Evolutionary conservation across 164 flowering plant genomes (phyloP).

Genomic region (Macadamia tetraphylla): DNA sequence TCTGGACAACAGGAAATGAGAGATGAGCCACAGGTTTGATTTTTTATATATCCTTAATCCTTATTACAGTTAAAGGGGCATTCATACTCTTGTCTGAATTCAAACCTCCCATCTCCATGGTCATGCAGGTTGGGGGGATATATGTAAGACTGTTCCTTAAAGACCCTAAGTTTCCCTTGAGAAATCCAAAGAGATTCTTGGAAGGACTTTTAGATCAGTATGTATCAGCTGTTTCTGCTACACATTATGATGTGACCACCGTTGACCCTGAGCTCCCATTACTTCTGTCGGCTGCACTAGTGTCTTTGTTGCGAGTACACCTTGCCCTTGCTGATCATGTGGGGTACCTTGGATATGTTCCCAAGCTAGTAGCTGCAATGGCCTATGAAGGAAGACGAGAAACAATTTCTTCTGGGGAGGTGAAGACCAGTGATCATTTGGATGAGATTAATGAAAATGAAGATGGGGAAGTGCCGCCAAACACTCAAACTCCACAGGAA

Average conservation of each 20-base stretch:
- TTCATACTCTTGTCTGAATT: neutral
- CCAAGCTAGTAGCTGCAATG: constrained; percentile 95
- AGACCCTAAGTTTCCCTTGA: constrained; percentile 97
- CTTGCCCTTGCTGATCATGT: constrained; percentile 98
- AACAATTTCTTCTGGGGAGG: constrained; percentile 76
- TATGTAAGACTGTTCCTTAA: constrained; percentile 93
- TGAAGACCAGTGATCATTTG: constrained; percentile 31
- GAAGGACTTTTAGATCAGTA: constrained; percentile 98
- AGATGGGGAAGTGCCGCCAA: constrained; percentile 41
- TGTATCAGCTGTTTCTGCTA: constrained; percentile 82
- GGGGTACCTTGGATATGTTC: constrained; percentile 97
- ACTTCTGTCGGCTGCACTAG: constrained; percentile 92
- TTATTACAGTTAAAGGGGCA: neutral
- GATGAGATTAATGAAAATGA: constrained; percentile 52
- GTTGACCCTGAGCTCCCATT: constrained; percentile 90
- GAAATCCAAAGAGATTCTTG: constrained; percentile 96
- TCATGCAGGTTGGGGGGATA: constrained; percentile 92
- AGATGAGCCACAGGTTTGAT: constrained; percentile 94
- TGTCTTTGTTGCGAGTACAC: constrained; percentile 88
- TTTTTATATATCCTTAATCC: neutral
- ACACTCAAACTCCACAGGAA: constrained; percentile 80
- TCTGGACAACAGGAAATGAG: constrained; percentile 93
- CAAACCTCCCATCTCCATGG: neutral
- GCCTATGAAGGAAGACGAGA: constrained; percentile 96
- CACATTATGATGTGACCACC: constrained; percentile 75